A percentile compares a stretch with the other conserved stretches of the same genome.
Conservation (phyloP, 768 basidiomycete genomes). For the Infundibulicybe gibba region DNA sequence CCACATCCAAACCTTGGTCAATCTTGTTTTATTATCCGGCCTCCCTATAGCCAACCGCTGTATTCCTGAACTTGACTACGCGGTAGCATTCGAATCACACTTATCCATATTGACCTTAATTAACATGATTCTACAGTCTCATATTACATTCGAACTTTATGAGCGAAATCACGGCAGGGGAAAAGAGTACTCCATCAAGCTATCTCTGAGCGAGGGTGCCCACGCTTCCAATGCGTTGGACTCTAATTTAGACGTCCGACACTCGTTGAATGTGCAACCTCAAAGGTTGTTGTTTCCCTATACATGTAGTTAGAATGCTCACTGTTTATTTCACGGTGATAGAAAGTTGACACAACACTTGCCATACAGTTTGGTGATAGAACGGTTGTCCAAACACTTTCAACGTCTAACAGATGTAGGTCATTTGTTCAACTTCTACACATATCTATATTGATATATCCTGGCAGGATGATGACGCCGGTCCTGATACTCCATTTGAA, state of each 20-base stretch:
- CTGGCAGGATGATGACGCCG: constrained; percentile 56
- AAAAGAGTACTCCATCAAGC: constrained; percentile 90
- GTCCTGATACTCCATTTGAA: constrained; percentile 52
- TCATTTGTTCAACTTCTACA: background rate
- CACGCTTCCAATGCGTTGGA: constrained; percentile 97
- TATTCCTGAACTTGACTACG: constrained; percentile 96
- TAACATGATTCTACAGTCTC: constrained; percentile 49
- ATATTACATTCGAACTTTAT: constrained; percentile 91
- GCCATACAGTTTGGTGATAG: constrained; percentile 82
- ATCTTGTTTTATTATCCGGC: constrained; percentile 89
- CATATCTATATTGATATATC: constrained; percentile 3
- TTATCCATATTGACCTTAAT: constrained; percentile 2
- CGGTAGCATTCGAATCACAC: constrained; percentile 35
- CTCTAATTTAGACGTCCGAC: constrained; percentile 90
- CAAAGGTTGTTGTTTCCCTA: no score
- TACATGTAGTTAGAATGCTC: no score
- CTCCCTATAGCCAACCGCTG: constrained; percentile 92
- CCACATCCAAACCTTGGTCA: constrained; percentile 90
- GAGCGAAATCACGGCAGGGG: constrained; percentile 85
- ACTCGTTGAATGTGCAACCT: constrained; percentile 93
- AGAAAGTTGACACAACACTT: constrained; percentile 86
- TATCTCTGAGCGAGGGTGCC: constrained; percentile 96
- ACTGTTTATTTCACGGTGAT: constrained; percentile 8
- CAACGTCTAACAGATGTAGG: constrained; percentile 60
- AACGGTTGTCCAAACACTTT: constrained; percentile 86